phyloP scores from a whole-genome alignment of 208 protist genomes.

The Phytomonas francai region DNA sequence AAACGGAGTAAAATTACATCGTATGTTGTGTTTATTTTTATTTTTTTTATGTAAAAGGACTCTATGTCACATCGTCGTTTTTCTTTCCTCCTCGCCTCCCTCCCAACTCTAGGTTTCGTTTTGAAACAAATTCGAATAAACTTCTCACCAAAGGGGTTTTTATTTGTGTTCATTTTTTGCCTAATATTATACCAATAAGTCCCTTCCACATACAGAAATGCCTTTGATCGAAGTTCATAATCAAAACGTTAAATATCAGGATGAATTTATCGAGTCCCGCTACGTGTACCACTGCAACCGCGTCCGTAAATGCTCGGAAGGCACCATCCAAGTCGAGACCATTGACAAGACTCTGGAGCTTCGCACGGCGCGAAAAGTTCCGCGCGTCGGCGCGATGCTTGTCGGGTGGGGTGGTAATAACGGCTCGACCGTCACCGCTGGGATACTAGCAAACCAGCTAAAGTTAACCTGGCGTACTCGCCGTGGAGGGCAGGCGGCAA shows the following conservation, averaged over 20 bases:
- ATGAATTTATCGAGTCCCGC: conserved; percentile 62
- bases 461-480: conserved; percentile 92
- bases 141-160: neutral
- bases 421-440: conserved; percentile 96
- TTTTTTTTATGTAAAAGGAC: neutral
- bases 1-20: neutral
- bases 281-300: conserved; percentile 83
- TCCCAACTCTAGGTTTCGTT: neutral
- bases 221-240: conserved; percentile 38
- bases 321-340: conserved; percentile 63
- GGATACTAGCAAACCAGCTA: conserved; percentile 94
- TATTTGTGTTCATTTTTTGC: conserved; percentile 6
- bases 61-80: conserved; percentile 1
- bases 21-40: neutral
- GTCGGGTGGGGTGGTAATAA: conserved; percentile 99
- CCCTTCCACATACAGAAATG: conserved; percentile 11
- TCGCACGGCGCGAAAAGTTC: conserved; percentile 84
- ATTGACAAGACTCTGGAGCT: conserved; percentile 63
- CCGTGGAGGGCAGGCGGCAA: conserved; percentile 83
- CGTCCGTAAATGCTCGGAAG: conserved; percentile 31
- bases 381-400: conserved; percentile 90
- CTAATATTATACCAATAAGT: conserved; percentile 1
- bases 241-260: conserved; percentile 63
- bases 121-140: neutral
- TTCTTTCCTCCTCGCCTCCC: conserved; percentile 6